A percentile compares a stretch with the other conserved stretches of the same genome.
These are phyloP conservation scores for Fusarium verticillioides DNA, from an alignment of 2,329 filamentous ascomycete genomes.

Conservation along the genomic window DNA sequence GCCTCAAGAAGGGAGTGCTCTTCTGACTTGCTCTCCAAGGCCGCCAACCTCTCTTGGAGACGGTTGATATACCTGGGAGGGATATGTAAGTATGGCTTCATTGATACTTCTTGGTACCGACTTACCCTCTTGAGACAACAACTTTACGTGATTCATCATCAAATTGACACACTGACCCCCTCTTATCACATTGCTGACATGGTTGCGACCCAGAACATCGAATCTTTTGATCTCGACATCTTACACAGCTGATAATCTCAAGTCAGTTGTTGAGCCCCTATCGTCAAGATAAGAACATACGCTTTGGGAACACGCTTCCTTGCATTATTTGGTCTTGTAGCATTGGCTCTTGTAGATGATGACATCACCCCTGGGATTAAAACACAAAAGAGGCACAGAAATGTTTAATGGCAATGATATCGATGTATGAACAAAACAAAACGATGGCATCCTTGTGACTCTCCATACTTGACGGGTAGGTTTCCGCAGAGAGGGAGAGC, in stretches of 20 bases:
- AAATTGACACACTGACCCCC: conserved; percentile 16
- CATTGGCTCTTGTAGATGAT: conserved; percentile 5
- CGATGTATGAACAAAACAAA: conserved; percentile 3
- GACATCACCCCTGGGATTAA: conserved; percentile 1
- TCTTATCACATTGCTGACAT: conserved; percentile 34
- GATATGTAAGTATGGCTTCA: background rate
- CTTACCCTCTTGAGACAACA: conserved; percentile 29
- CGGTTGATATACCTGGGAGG: conserved; percentile 24
- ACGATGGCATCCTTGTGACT: background rate
- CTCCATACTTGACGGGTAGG: background rate
- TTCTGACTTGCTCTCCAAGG: conserved; percentile 1
- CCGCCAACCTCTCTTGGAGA: conserved; percentile 26
- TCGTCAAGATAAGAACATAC: conserved; percentile 3
- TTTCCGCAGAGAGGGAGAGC: conserved; percentile 5
- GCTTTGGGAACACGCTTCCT: conserved; percentile 34
- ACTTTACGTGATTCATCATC: conserved; percentile 32
- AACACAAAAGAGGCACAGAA: background rate
- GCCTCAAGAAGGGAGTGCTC: background rate
- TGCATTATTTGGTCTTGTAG: conserved; percentile 15
- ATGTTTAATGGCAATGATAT: background rate
- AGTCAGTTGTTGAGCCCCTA: background rate
- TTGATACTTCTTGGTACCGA: too few relatives aligned
- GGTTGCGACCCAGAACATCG: conserved; percentile 29
- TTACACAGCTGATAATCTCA: conserved; percentile 20
- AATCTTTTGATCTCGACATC: conserved; percentile 37